A percentile compares a stretch with the other conserved stretches of the same genome.
Conservation (phyloP, 1,284 basidiomycete genomes). For the Naganishia sp. region DNA sequence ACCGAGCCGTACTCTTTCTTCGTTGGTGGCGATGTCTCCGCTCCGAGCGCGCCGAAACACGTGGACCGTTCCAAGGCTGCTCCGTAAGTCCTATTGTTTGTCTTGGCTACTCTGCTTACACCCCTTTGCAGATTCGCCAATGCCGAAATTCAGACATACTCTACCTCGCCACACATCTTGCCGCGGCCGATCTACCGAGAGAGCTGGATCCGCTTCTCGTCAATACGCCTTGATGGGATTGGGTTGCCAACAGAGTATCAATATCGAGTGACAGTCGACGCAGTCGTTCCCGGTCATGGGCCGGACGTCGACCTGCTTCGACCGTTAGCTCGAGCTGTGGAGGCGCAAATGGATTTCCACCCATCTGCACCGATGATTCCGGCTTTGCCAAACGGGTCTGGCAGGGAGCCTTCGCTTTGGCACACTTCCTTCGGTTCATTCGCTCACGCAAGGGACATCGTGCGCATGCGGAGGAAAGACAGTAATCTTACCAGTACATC, state of each 20-base stretch:
- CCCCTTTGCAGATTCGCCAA: neutral
- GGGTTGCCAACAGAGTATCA: conserved; percentile 6
- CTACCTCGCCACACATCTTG: conserved; percentile 9
- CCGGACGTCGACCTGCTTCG: neutral
- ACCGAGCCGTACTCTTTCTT: conserved; percentile 2
- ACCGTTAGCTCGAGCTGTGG: conserved; percentile 1
- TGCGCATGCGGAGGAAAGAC: conserved; percentile 18
- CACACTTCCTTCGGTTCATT: neutral
- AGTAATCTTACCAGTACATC: conserved; percentile 1
- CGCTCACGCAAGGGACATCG: conserved; percentile 2
- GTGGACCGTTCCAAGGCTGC: neutral
- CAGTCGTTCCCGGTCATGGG: neutral
- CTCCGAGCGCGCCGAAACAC: neutral
- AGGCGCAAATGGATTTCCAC: conserved; percentile 17
- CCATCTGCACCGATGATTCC: conserved; percentile 11
- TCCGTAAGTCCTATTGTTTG: neutral
- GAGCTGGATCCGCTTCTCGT: conserved; percentile 11
- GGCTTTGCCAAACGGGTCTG: conserved; percentile 24
- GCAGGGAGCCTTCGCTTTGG: conserved; percentile 9
- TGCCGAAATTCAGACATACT: conserved; percentile 16
- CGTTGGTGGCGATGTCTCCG: neutral
- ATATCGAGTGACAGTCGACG: conserved; percentile 24
- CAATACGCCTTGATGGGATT: neutral
- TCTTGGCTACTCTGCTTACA: neutral
- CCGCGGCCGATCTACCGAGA: conserved; percentile 16